Percentiles rank a stretch among this genome's conserved stretches.
Conservation (phyloP, 1,284 basidiomycete species). For the Cryptococcus sp. region DNA sequence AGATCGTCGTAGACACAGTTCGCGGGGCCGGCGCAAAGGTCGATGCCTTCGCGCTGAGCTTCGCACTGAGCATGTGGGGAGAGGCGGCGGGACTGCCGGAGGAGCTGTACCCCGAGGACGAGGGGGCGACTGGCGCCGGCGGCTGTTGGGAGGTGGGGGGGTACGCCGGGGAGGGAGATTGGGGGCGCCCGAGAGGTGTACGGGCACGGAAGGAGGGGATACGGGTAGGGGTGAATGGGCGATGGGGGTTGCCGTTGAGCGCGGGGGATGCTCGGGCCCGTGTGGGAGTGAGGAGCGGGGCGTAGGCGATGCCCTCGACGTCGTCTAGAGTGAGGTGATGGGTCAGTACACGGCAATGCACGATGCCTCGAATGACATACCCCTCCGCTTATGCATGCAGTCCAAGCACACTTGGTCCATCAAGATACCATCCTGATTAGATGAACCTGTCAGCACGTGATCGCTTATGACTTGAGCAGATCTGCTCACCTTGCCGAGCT, state of each 20-base stretch:
- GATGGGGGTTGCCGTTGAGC: slow-evolving; percentile 26
- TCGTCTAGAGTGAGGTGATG: slow-evolving; percentile 34
- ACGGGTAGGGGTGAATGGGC: slow-evolving; percentile 48
- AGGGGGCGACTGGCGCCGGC: slow-evolving; percentile 55
- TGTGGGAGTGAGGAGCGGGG: slow-evolving; percentile 42
- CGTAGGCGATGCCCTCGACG: slow-evolving; percentile 43
- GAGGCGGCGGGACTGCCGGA: slow-evolving; percentile 57
- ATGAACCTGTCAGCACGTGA: background rate
- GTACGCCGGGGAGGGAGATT: slow-evolving; percentile 39
- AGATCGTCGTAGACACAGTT: slow-evolving; percentile 57
- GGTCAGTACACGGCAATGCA: background rate
- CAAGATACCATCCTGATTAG: slow-evolving; percentile 41
- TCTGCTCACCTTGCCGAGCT: slow-evolving; percentile 63
- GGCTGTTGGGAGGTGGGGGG: slow-evolving; percentile 50
- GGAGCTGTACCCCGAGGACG: slow-evolving; percentile 56
- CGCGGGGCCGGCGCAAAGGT: slow-evolving; percentile 69
- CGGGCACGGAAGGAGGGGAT: slow-evolving; percentile 45
- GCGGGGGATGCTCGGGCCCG: slow-evolving; percentile 35
- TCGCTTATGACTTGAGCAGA: background rate
- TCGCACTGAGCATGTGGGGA: slow-evolving; percentile 61
- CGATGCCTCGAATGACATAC: slow-evolving; percentile 52
- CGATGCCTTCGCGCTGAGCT: slow-evolving; percentile 65
- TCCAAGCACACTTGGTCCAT: slow-evolving; percentile 51
- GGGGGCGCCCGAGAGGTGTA: slow-evolving; percentile 43
- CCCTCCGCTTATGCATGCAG: slow-evolving; percentile 49